Conservation (phyloP, 1,284 basidiomycete species). For the Bondarzewia mesenterica region DNA sequence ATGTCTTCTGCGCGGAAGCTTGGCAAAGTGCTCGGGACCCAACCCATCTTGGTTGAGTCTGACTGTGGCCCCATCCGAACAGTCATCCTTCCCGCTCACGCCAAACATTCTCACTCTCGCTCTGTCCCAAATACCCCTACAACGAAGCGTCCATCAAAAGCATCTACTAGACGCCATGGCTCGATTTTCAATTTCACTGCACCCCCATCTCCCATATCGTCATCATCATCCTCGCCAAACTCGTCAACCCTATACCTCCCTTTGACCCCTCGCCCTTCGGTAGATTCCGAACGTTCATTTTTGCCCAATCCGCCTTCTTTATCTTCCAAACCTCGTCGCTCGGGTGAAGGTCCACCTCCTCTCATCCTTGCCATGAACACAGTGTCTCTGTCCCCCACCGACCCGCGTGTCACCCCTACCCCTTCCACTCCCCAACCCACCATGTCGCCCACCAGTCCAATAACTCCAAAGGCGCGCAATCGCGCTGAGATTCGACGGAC, state of each 20-base stretch:
- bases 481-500: slow-evolving; percentile 11
- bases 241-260: slow-evolving; percentile 23
- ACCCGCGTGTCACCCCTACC: slow-evolving; percentile 9
- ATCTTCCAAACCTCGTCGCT: slow-evolving; percentile 9
- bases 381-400: slow-evolving; percentile 16
- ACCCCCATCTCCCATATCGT: neutral
- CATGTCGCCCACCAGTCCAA: slow-evolving; percentile 14
- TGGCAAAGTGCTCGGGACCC: slow-evolving; percentile 45
- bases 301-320: no score
- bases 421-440: slow-evolving; percentile 8
- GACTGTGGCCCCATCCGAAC: slow-evolving; percentile 13
- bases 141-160: neutral
- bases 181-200: slow-evolving; percentile 22
- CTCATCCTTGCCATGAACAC: slow-evolving; percentile 24
- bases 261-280: slow-evolving; percentile 11
- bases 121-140: neutral
- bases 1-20: slow-evolving; percentile 55
- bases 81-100: slow-evolving; percentile 9
- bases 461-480: slow-evolving; percentile 11
- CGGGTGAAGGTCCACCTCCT: slow-evolving; percentile 17
- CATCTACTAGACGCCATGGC: slow-evolving; percentile 20
- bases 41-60: slow-evolving; percentile 41
- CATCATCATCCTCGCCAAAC: slow-evolving; percentile 13
- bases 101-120: slow-evolving; percentile 9
- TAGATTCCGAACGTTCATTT: no score